Conservation (phyloP, 2,329 filamentous ascomycete genomes). For the Biscogniauxia sp. region DNA sequence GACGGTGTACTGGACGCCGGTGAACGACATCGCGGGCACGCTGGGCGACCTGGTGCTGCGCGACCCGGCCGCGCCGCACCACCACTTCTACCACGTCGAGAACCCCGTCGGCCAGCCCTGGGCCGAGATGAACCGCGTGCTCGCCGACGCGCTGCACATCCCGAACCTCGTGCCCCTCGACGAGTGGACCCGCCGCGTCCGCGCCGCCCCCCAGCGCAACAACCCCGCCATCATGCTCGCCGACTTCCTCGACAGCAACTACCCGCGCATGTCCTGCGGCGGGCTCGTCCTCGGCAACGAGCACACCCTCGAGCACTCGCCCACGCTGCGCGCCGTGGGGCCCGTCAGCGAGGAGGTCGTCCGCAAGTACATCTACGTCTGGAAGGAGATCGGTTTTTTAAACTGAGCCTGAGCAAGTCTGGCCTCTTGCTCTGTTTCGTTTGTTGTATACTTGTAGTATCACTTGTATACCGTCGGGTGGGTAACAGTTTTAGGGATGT, state of each 20-base stretch:
- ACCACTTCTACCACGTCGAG: slow-evolving; percentile 30
- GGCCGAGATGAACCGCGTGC: slow-evolving; percentile 13
- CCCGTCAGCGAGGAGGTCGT: slow-evolving; percentile 18
- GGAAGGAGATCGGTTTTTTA: slow-evolving; percentile 19
- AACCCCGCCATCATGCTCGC: slow-evolving; percentile 26
- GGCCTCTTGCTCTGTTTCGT: too few species aligned
- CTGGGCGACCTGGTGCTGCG: slow-evolving; percentile 24
- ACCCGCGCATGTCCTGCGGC: slow-evolving; percentile 29
- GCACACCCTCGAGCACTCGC: slow-evolving; percentile 22
- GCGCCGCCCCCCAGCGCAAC: slow-evolving; percentile 14
- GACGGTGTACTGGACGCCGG: slow-evolving; percentile 43
- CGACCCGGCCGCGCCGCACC: neutral
- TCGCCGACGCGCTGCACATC: slow-evolving; percentile 21
- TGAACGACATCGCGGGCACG: slow-evolving; percentile 33
- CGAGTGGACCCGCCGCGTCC: slow-evolving; percentile 27
- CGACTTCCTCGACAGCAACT: slow-evolving; percentile 31
- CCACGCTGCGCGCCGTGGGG: slow-evolving; percentile 10
- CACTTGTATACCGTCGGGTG: too few species aligned
- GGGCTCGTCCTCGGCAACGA: slow-evolving; percentile 26
- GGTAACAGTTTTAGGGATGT: too few species aligned
- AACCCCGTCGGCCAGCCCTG: slow-evolving; percentile 29
- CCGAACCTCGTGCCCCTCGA: slow-evolving; percentile 21
- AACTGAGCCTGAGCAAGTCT: neutral
- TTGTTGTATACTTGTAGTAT: neutral
- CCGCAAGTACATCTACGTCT: slow-evolving; percentile 17